phyloP scores from a whole-genome alignment of 805 yeast genomes.

The Blastobotrys mokoenaii region DNA sequence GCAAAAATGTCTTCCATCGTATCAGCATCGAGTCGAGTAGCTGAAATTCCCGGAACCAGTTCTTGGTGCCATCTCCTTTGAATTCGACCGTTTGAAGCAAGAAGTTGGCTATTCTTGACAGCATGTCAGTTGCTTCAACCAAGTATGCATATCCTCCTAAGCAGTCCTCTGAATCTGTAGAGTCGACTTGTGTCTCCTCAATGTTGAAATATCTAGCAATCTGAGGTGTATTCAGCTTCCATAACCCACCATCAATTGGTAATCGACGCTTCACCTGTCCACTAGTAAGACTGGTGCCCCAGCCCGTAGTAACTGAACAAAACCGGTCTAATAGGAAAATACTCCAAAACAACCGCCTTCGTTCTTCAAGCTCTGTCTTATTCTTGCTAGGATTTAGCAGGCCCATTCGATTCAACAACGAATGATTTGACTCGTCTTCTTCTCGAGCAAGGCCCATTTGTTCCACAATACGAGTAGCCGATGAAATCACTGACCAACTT shows the following conservation, averaged over 20 bases:
- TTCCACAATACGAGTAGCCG: conserved; percentile 4
- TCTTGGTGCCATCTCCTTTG: background rate
- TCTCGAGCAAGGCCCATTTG: conserved; percentile 1
- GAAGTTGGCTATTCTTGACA: conserved; percentile 5
- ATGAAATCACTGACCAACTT: conserved; percentile 1
- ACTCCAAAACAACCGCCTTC: conserved; percentile 3
- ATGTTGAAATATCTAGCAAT: background rate
- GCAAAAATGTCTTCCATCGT: conserved; percentile 7
- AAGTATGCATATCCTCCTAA: conserved; percentile 9
- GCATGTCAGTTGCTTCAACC: conserved; percentile 8
- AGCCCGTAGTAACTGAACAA: conserved; percentile 4
- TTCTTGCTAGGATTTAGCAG: background rate
- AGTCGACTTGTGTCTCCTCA: background rate
- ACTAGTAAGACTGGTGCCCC: background rate
- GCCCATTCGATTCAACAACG: background rate
- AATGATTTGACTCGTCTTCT: background rate
- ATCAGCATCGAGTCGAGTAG: conserved; percentile 6
- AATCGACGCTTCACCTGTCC: background rate
- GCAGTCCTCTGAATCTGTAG: background rate
- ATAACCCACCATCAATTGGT: conserved; percentile 1
- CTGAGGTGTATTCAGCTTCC: background rate
- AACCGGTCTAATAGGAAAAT: conserved; percentile 5
- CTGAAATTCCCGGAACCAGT: conserved; percentile 7
- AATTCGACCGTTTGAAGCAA: conserved; percentile 1
- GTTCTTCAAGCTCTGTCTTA: conserved; percentile 1